Evolutionary conservation across 2,329 filamentous ascomycete species (phyloP).

Genomic region (Periconia sp.): DNA sequence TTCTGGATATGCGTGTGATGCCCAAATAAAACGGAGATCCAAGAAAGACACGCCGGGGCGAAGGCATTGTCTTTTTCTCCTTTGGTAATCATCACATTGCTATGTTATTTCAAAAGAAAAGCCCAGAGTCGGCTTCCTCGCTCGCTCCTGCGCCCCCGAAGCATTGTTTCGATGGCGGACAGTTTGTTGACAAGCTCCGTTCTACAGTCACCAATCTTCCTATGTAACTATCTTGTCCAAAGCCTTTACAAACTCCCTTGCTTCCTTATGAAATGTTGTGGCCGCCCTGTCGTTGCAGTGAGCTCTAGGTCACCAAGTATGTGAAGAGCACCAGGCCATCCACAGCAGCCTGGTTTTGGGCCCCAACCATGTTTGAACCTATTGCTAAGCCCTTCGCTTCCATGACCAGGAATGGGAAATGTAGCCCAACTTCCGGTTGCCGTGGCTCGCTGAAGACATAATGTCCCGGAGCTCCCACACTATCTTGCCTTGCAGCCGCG

Average conservation of each 20-base stretch:
- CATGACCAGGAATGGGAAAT: neutral
- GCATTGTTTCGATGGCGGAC: neutral
- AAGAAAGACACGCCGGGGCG: no score
- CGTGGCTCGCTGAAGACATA: neutral
- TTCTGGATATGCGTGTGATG: no score
- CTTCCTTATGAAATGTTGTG: neutral
- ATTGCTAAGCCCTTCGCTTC: neutral
- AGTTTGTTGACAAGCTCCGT: neutral
- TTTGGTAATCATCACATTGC: no score
- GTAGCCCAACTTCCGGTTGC: neutral
- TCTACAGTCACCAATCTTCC: neutral
- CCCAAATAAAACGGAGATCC: no score
- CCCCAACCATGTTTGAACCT: neutral
- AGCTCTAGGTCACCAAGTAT: neutral
- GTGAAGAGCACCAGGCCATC: no score
- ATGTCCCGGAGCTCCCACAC: neutral
- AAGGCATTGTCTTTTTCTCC: no score
- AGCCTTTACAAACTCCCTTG: neutral
- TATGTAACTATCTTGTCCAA: neutral
- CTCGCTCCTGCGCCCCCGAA: neutral
- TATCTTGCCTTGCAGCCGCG: neutral
- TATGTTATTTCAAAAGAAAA: no score
- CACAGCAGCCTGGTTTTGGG: neutral
- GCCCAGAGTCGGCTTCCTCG: no score
- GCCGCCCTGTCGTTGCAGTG: neutral